A percentile compares a stretch with the other conserved stretches of the same genome.
These are phyloP conservation scores for Digitaria exilis DNA, from an alignment of 202 grass and related monocot genomes.

Conservation along the genomic window DNA sequence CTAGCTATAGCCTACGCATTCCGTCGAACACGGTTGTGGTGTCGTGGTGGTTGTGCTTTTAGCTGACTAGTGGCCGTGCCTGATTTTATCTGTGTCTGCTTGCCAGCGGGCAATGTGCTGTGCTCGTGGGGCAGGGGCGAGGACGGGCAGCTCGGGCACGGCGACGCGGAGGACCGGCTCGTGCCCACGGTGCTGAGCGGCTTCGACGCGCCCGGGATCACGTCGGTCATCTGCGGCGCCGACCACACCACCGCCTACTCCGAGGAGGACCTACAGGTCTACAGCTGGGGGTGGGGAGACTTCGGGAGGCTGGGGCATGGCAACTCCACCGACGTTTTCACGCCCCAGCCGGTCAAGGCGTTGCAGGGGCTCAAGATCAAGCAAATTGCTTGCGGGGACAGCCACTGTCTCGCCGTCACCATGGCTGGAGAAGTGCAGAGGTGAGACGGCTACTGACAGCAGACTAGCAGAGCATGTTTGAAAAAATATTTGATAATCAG, in stretches of 20 bases:
- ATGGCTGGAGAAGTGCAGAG: slow-evolving; percentile 83
- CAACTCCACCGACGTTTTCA: slow-evolving; percentile 95
- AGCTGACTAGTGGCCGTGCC: background rate
- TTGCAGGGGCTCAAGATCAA: slow-evolving; percentile 92
- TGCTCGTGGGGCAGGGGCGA: slow-evolving; percentile 99
- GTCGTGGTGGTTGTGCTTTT: background rate
- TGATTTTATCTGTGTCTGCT: background rate
- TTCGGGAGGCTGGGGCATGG: slow-evolving; percentile 96
- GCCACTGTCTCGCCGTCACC: slow-evolving; percentile 95
- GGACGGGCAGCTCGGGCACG: slow-evolving; percentile 97
- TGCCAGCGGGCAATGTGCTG: slow-evolving; percentile 78
- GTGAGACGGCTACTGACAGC: slow-evolving; percentile 22
- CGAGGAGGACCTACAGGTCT: slow-evolving; percentile 72
- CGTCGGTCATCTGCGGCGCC: slow-evolving; percentile 87
- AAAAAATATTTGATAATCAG: background rate
- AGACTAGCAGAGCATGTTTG: background rate
- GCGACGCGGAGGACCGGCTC: slow-evolving; percentile 87
- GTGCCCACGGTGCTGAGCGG: slow-evolving; percentile 77
- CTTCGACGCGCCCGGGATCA: slow-evolving; percentile 64
- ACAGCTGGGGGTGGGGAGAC: slow-evolving; percentile 99
- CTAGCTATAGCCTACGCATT: background rate
- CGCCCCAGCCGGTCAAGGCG: slow-evolving; percentile 86
- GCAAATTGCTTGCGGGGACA: slow-evolving; percentile 96
- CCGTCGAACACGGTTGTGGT: background rate
- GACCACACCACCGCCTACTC: slow-evolving; percentile 97